A percentile compares a stretch with the other conserved stretches of the same genome.
Evolutionary conservation across 1,284 basidiomycete species (phyloP).

Genomic region (Microbotryum silenes-acaulis): DNA sequence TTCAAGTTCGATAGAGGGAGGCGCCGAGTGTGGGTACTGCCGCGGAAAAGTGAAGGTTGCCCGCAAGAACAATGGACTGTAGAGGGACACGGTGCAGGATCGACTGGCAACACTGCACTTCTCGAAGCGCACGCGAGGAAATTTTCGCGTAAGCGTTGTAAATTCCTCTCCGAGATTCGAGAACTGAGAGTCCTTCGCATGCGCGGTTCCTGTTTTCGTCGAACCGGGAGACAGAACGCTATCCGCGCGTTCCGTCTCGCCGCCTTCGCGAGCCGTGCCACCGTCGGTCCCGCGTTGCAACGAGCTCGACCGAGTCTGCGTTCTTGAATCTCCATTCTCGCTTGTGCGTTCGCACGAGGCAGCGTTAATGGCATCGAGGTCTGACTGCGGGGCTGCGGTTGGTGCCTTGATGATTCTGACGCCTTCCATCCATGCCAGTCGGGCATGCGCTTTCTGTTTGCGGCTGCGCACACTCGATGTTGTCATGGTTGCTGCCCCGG

Average conservation of each 20-base stretch:
- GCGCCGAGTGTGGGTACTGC: slow-evolving; percentile 60
- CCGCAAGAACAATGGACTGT: slow-evolving; percentile 77
- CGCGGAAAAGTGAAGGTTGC: slow-evolving; percentile 84
- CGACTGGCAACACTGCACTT: slow-evolving; percentile 63
- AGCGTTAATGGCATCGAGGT: not conserved
- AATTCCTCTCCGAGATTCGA: slow-evolving; percentile 45
- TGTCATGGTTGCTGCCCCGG: slow-evolving; percentile 23
- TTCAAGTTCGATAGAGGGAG: slow-evolving; percentile 73
- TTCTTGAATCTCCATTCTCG: not conserved
- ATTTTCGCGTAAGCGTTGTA: slow-evolving; percentile 63
- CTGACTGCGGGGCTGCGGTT: not conserved
- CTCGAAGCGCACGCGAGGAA: slow-evolving; percentile 71
- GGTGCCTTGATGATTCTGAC: slow-evolving; percentile 28
- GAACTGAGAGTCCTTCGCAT: slow-evolving; percentile 15
- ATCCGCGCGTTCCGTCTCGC: slow-evolving; percentile 26
- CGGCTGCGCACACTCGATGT: slow-evolving; percentile 18
- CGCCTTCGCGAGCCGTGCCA: slow-evolving; percentile 29
- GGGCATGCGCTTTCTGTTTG: slow-evolving; percentile 29
- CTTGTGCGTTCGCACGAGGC: not conserved
- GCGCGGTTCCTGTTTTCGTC: slow-evolving; percentile 18
- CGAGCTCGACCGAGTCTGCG: slow-evolving; percentile 23
- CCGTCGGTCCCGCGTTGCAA: slow-evolving; percentile 21
- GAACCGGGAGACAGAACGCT: slow-evolving; percentile 18
- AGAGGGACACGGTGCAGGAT: slow-evolving; percentile 74
- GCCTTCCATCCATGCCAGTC: slow-evolving; percentile 36